Conservation (phyloP, 164 flowering plant species). For the Berberis thunbergii region DNA sequence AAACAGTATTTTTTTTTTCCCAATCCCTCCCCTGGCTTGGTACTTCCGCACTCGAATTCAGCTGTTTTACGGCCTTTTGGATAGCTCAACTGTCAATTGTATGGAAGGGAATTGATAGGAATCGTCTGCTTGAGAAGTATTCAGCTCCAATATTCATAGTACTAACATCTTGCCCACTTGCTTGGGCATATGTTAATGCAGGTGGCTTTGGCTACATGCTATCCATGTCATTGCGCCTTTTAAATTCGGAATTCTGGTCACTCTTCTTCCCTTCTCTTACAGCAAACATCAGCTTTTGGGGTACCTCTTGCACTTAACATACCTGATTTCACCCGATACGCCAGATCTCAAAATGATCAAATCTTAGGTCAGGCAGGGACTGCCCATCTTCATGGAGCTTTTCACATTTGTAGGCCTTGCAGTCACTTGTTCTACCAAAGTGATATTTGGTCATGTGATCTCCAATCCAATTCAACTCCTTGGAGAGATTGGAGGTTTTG, state of each 20-base stretch:
- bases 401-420: constrained; percentile 94
- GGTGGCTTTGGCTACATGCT: constrained; percentile 80
- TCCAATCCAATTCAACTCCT: constrained; percentile 81
- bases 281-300: constrained; percentile 91
- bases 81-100: constrained; percentile 47
- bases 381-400: constrained; percentile 85
- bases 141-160: constrained; percentile 67
- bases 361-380: constrained; percentile 75
- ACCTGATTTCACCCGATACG: constrained; percentile 82
- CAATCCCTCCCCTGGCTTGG: constrained; percentile 57
- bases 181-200: constrained; percentile 71
- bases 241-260: constrained; percentile 57
- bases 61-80: constrained; percentile 78
- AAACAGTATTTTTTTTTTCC: constrained; percentile 26
- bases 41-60: constrained; percentile 75
- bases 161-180: constrained; percentile 46
- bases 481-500: constrained; percentile 43
- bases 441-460: constrained; percentile 66
- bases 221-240: constrained; percentile 46
- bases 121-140: constrained; percentile 65
- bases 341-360: constrained; percentile 70
- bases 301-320: constrained; percentile 82
- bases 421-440: constrained; percentile 67
- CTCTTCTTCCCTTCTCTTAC: constrained; percentile 87
- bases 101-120: constrained; percentile 79